Conservation (phyloP, 1,284 basidiomycete genomes). For the Tetrapyrgos nigripes region DNA sequence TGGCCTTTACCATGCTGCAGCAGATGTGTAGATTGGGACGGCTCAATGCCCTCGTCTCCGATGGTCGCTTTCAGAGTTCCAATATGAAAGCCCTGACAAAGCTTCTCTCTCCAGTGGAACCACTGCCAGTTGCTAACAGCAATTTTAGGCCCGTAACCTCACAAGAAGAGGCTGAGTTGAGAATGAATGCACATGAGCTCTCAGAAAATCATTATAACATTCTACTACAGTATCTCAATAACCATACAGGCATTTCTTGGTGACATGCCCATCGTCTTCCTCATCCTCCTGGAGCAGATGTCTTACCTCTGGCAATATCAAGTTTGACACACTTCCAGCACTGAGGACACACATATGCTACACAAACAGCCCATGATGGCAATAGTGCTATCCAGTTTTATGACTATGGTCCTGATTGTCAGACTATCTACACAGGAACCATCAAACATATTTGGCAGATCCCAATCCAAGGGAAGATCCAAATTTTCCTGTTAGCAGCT, state of each 20-base stretch:
- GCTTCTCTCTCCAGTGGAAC: background rate
- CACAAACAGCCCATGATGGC: slow-evolving; percentile 24
- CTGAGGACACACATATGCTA: slow-evolving; percentile 12
- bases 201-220: slow-evolving; percentile 16
- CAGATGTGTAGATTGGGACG: slow-evolving; percentile 19
- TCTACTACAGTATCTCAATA: slow-evolving; percentile 23
- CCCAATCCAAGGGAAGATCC: slow-evolving; percentile 19
- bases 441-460: slow-evolving; percentile 27
- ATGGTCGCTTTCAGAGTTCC: background rate
- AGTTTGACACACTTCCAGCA: slow-evolving; percentile 23
- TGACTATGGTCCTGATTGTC: slow-evolving; percentile 5
- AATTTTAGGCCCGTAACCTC: background rate
- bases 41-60: slow-evolving; percentile 1
- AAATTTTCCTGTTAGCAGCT: slow-evolving; percentile 17
- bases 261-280: background rate
- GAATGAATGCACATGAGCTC: slow-evolving; percentile 16
- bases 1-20: slow-evolving; percentile 32
- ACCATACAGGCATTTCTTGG: slow-evolving; percentile 10
- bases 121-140: background rate
- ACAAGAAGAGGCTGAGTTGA: background rate
- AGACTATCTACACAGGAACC: slow-evolving; percentile 18
- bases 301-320: slow-evolving; percentile 8
- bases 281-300: background rate
- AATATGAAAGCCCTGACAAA: background rate
- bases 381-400: slow-evolving; percentile 31